Evolutionary conservation across 2,329 filamentous ascomycete species (phyloP), one percentile per base, ranked within the genome.

Genomic region (Scedosporium aurantiacum): DNA sequence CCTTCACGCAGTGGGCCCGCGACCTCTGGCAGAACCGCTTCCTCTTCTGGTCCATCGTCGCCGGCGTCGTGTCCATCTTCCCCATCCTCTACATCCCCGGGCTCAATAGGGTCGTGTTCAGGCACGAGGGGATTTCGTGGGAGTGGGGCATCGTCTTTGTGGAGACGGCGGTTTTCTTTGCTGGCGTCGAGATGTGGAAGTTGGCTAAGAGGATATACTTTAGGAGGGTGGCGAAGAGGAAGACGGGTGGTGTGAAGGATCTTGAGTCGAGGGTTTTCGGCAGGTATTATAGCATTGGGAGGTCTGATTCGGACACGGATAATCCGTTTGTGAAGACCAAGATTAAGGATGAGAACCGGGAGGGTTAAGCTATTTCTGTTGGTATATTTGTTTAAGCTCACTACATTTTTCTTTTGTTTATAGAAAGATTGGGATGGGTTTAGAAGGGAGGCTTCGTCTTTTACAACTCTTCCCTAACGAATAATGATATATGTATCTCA

Each of bases 111-210:
- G 73, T 76, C 1, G 85, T 89, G 0, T 89, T 89, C 71, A 81
- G 85, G 68, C 87, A 89, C 65, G 78, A 74, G 2, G 80, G 80
- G 0, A 89, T 89, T 61, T 78, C 74, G 5, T 87, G 84, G 85
- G 86, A 89, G 69, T 90, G 86, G 87, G 83, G 76, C 0, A 79
- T 90, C 55, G 83, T 89, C 1, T 82, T 90, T 63, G 73, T 86
- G 45, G 79, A 80, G 21, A 77, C 82, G 0, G 68, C 80, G 0
- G 67, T 89, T 2, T 90, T 89, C 74, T 83, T 90, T 68, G 67
- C 75, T 0, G 85, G 85, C 0, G 77, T 84, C 0, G 87, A 90
- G 71, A 62, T 72, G 0, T 90, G 85, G 82, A 90, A 90, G 71
- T 87, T 79, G 77, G 74, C 68, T 6, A 90, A 90, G 76, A 75